Evolutionary conservation across 345 rosid genomes (phyloP), one percentile per base, ranked within the genome.

Genomic region (Salix purpurea): DNA sequence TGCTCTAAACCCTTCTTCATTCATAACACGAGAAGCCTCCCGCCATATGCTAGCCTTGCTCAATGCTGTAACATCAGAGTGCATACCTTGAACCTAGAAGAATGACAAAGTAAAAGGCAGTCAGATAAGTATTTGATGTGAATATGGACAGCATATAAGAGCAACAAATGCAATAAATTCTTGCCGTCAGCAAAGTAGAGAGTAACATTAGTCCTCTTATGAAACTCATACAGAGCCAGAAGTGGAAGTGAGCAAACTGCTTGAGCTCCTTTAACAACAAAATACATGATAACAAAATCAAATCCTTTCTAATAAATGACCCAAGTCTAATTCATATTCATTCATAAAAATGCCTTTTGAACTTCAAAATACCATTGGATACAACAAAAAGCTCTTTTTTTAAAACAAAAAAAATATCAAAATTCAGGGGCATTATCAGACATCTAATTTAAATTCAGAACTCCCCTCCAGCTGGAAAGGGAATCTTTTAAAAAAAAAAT

Each of bases 71-170:
- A 86, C 91, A 84, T 92, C 91, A 16, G 95, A 75, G 74, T 96
- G 97, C 99, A 96, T 96, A 8, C 99, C 99, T 91, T 93, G 99
- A 78, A 96, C 90, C 99, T 96, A 81, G 70, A 65, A 68, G 80
- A 73, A 76, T 39, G 36, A 30, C n/a, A 64, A 36, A 77, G 24
- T 2, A 32, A 4, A 10, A 18, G 56, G 26, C 39, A 73, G 61
- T 44, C n/a, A 44, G 52, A 4, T 34, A 19, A 78, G 61, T 24
- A 70, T 48, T 67, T 36, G 62, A 6, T 21, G 21, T 21, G 65
- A 21, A 21, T 6, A 21, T 65, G 9, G 56, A 61, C 18, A 61
- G 36, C 32, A 40, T 9, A 40, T 7, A 13, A n/a, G 8, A 12
- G 71, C 18, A 46, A 69, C 9, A 2, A n/a, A n/a, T 56, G 14